Conservation (phyloP, 305 asterid species). For the Galium porrigens region DNA sequence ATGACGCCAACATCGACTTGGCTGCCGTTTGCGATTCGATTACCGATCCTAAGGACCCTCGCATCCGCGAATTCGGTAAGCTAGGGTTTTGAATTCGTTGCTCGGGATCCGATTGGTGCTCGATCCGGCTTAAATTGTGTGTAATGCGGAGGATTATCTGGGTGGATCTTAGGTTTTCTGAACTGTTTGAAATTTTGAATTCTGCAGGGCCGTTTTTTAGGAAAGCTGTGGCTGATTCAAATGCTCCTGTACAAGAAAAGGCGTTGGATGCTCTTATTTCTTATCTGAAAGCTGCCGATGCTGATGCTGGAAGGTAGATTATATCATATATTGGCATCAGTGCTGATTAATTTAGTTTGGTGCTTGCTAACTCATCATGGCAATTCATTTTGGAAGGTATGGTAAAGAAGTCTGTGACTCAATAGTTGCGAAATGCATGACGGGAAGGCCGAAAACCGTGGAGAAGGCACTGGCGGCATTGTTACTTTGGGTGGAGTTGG, state of each 20-base stretch:
- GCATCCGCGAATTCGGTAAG: slow-evolving; percentile 89
- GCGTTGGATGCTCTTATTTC: slow-evolving; percentile 95
- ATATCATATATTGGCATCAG: slow-evolving; percentile 2
- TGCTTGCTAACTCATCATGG: neutral
- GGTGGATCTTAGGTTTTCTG: slow-evolving; percentile 21
- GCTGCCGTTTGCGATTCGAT: slow-evolving; percentile 70
- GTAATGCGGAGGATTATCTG: slow-evolving; percentile 22
- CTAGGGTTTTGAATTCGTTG: slow-evolving; percentile 21
- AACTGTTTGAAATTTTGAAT: slow-evolving; percentile 8
- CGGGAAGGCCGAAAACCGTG: slow-evolving; percentile 95
- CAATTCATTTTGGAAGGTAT: slow-evolving; percentile 25
- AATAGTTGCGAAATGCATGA: slow-evolving; percentile 76
- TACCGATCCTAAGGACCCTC: slow-evolving; percentile 70
- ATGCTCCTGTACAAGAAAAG: slow-evolving; percentile 98
- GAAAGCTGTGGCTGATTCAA: slow-evolving; percentile 74
- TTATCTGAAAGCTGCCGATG: slow-evolving; percentile 80
- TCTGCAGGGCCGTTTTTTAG: slow-evolving; percentile 58
- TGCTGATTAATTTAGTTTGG: neutral
- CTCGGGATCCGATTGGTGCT: slow-evolving; percentile 34
- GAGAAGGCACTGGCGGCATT: slow-evolving; percentile 82
- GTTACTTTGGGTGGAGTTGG: slow-evolving; percentile 93
- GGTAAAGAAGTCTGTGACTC: slow-evolving; percentile 96
- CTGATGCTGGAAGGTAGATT: slow-evolving; percentile 77
- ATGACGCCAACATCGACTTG: slow-evolving; percentile 88
- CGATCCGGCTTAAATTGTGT: slow-evolving; percentile 19